phyloP scores from a whole-genome alignment of 306 rosid species.

The Pterocarpus macrocarpus region DNA sequence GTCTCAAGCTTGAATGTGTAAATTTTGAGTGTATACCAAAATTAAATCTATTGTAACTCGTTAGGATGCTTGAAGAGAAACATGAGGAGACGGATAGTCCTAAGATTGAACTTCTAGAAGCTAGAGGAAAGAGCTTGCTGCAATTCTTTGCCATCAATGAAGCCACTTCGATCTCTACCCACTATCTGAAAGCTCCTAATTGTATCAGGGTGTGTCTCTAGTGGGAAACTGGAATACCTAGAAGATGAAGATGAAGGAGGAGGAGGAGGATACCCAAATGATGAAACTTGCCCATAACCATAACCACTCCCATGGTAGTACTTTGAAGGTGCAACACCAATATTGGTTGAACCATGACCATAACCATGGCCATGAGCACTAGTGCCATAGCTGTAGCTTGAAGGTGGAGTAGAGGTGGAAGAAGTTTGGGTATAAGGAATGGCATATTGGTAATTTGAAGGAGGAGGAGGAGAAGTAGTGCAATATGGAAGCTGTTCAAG shows the following conservation, averaged over 20 bases:
- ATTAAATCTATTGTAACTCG: not conserved
- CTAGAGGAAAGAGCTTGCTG: constrained; percentile 85
- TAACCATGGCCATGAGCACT: not conserved
- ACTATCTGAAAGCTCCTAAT: constrained; percentile 80
- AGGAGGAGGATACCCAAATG: constrained; percentile 43
- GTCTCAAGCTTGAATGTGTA: no score
- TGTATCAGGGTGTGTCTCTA: constrained; percentile 73
- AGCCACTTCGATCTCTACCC: constrained; percentile 86
- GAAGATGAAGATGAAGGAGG: constrained; percentile 31
- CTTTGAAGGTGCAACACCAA: not conserved
- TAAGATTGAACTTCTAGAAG: constrained; percentile 67
- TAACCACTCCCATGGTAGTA: constrained; percentile 16
- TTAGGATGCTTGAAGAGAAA: constrained; percentile 74
- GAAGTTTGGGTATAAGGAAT: constrained; percentile 32
- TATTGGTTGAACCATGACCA: not conserved
- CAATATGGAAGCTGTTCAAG: constrained; percentile 47
- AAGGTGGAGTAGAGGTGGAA: not conserved
- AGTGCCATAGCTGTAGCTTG: constrained; percentile 25
- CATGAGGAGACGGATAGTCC: constrained; percentile 88
- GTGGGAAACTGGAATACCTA: constrained; percentile 63
- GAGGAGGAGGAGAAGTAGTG: constrained; percentile 4
- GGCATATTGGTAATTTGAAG: constrained; percentile 40
- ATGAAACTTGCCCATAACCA: constrained; percentile 47
- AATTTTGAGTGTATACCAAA: no score
- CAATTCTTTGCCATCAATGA: constrained; percentile 76